These are phyloP conservation scores for Nepenthes mirabilis DNA, from an alignment of 148 eudicot species.

Conservation along the genomic window DNA sequence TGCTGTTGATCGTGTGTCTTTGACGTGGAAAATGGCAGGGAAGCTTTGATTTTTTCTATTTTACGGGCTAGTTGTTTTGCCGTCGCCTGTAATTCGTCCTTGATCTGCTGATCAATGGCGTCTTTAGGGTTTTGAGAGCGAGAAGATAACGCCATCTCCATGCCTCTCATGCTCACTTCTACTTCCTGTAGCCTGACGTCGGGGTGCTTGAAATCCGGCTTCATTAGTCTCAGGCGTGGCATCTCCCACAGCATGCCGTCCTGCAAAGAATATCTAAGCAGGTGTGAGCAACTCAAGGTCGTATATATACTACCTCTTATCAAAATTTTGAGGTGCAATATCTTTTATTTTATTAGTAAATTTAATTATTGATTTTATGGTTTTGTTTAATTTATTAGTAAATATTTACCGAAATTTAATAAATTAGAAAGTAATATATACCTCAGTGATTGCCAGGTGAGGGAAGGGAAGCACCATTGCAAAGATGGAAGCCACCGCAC, in stretches of 20 bases:
- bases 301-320: too few relatives aligned
- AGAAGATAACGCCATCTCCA: conserved; percentile 32
- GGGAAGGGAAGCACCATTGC: conserved; percentile 46
- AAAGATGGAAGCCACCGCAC: conserved; percentile 34
- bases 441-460: conserved; percentile 28
- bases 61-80: conserved; percentile 12
- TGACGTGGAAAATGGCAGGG: conserved; percentile 11
- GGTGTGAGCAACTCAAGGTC: too few relatives aligned
- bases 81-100: conserved; percentile 3
- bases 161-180: conserved; percentile 29
- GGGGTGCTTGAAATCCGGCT: conserved; percentile 6
- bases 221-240: conserved; percentile 11
- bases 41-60: conserved; percentile 15
- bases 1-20: conserved; percentile 13
- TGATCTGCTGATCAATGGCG: conserved; percentile 13
- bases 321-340: too few relatives aligned
- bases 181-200: conserved; percentile 22
- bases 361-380: too few relatives aligned
- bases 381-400: too few relatives aligned
- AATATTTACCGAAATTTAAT: too few relatives aligned
- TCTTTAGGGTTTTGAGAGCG: conserved; percentile 9
- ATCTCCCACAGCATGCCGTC: conserved; percentile 38
- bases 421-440: conserved; percentile 2
- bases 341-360: too few relatives aligned
- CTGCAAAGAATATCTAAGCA: conserved; percentile 7